These are phyloP conservation scores for Apiospora pterosperma DNA, from an alignment of 2,329 filamentous ascomycete genomes.

Conservation along the genomic window DNA sequence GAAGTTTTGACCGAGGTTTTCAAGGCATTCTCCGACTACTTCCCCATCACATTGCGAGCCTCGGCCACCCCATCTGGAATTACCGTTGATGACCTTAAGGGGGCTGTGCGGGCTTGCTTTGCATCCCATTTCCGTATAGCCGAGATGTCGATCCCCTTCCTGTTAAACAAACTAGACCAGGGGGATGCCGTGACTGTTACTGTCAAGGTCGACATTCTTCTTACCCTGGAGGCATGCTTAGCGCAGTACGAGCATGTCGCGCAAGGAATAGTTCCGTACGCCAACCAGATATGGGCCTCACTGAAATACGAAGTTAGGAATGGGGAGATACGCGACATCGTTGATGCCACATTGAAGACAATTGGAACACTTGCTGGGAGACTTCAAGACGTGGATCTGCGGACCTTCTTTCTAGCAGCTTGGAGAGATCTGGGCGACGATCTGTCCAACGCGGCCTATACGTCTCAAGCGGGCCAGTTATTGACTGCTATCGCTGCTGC, in stretches of 20 bases:
- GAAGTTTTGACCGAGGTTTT: slow-evolving; percentile 49
- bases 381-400: slow-evolving; percentile 41
- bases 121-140: slow-evolving; percentile 46
- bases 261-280: slow-evolving; percentile 45
- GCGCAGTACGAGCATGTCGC: slow-evolving; percentile 44
- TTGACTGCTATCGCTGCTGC: slow-evolving; percentile 49
- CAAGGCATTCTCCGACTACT: slow-evolving; percentile 56
- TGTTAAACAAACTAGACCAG: slow-evolving; percentile 56
- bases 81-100: slow-evolving; percentile 55
- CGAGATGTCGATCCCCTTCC: slow-evolving; percentile 45
- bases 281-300: slow-evolving; percentile 53
- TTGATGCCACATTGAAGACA: slow-evolving; percentile 53
- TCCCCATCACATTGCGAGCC: slow-evolving; percentile 55
- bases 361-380: slow-evolving; percentile 46
- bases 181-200: slow-evolving; percentile 55
- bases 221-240: slow-evolving; percentile 52
- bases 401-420: slow-evolving; percentile 43
- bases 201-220: slow-evolving; percentile 58
- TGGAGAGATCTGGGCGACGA: slow-evolving; percentile 53
- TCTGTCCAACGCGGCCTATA: slow-evolving; percentile 49
- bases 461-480: slow-evolving; percentile 48
- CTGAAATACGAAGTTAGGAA: slow-evolving; percentile 62
- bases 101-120: slow-evolving; percentile 51
- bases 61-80: slow-evolving; percentile 46
- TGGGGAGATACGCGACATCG: slow-evolving; percentile 55